phyloP scores from a whole-genome alignment of 2,329 filamentous ascomycete species.

The Dactylellina parvicollis region DNA sequence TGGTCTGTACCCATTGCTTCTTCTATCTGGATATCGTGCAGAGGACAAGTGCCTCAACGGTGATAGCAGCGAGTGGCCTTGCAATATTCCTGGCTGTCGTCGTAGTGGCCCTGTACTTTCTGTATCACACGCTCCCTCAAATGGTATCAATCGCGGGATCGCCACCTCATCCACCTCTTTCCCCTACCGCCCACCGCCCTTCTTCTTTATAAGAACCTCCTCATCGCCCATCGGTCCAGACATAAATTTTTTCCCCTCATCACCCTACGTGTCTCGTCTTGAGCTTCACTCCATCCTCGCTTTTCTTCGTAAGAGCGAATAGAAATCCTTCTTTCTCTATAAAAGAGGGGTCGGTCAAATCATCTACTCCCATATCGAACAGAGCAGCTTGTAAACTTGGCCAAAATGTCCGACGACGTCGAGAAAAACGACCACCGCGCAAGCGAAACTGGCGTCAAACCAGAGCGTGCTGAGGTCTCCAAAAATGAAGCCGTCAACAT shows the following conservation, averaged over 20 bases:
- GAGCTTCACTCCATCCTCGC: constrained; percentile 7
- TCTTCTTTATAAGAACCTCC: constrained; percentile 38
- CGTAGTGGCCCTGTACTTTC: constrained; percentile 12
- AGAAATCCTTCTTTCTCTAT: constrained; percentile 1
- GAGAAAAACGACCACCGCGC: constrained; percentile 51
- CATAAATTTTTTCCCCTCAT: constrained; percentile 17
- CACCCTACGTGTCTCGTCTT: constrained; percentile 9
- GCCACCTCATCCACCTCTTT: constrained; percentile 29
- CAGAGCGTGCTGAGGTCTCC: constrained; percentile 33
- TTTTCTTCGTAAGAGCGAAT: constrained; percentile 28
- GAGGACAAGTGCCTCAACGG: constrained; percentile 44
- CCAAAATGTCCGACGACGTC: constrained; percentile 47
- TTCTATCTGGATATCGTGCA: constrained; percentile 27
- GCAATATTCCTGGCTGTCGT: constrained; percentile 19
- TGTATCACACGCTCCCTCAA: constrained; percentile 48
- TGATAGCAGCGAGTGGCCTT: constrained; percentile 18
- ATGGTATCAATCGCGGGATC: constrained; percentile 20
- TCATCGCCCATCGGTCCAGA: constrained; percentile 24
- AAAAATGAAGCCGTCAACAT: constrained; percentile 46
- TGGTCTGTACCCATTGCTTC: constrained; percentile 26
- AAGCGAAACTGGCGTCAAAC: constrained; percentile 43
- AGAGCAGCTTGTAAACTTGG: constrained; percentile 2
- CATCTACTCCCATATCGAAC: constrained; percentile 10
- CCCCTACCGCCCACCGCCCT: constrained; percentile 14
- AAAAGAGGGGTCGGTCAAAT: constrained; percentile 17